phyloP scores from a whole-genome alignment of 805 yeast species.

The Grigorovia yakushimaensis region DNA sequence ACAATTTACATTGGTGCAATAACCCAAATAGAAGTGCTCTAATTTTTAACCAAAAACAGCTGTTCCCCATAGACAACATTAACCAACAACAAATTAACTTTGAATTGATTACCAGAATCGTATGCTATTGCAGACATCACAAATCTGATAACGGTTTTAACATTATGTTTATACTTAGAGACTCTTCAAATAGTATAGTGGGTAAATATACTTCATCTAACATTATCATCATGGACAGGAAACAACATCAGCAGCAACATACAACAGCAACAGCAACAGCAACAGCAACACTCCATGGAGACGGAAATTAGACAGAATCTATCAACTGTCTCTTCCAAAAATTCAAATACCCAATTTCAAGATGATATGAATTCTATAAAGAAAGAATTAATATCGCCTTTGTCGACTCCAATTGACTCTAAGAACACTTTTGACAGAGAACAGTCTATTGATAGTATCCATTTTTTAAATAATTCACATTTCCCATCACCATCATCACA shows the following conservation, averaged over 20 bases:
- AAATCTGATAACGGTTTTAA: conserved; percentile 78
- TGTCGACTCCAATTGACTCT: not conserved
- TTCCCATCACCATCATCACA: conserved; percentile 51
- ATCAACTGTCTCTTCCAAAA: no score
- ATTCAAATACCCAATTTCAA: no score
- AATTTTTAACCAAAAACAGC: conserved; percentile 84
- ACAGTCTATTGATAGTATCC: not conserved
- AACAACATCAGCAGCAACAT: conserved; percentile 19
- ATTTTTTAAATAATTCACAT: not conserved
- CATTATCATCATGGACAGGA: conserved; percentile 90
- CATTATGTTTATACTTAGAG: conserved; percentile 55
- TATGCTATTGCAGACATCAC: conserved; percentile 95
- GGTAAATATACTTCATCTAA: conserved; percentile 65
- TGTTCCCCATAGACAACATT: conserved; percentile 75
- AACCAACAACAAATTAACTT: conserved; percentile 21
- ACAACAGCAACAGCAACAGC: not conserved
- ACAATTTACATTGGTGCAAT: conserved; percentile 69
- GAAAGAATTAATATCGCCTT: not conserved
- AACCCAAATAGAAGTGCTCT: conserved; percentile 70
- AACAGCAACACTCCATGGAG: no score
- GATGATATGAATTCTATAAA: not conserved
- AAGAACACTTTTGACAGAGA: not conserved
- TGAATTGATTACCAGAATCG: conserved; percentile 62
- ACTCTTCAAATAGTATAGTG: conserved; percentile 49
- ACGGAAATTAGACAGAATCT: no score